phyloP scores from a whole-genome alignment of 23 red algal genomes.

The Chondrus crispus region DNA sequence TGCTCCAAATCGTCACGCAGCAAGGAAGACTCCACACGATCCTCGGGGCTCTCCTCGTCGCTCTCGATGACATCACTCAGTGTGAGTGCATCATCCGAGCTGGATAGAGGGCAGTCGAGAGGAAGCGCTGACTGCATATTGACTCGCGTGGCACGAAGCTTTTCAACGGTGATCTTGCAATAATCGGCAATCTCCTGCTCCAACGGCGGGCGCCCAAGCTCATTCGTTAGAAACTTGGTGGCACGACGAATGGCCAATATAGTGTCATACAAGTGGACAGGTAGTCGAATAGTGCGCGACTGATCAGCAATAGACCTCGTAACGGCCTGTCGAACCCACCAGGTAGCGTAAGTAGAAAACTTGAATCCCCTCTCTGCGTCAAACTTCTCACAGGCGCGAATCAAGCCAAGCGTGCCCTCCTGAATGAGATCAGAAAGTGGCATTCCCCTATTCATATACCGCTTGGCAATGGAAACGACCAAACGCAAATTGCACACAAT shows the following conservation, averaged over 20 bases:
- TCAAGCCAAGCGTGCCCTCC: conserved; percentile 86
- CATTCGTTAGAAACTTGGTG: conserved; percentile 52
- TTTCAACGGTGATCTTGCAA: conserved; percentile 33
- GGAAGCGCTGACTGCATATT: conserved; percentile 51
- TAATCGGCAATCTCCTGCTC: conserved; percentile 63
- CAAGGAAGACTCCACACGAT: conserved; percentile 60
- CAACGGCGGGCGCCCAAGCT: conserved; percentile 74
- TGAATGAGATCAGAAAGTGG: conserved; percentile 87
- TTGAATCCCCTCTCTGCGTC: conserved; percentile 76
- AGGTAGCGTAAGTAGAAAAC: conserved; percentile 91
- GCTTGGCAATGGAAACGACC: conserved; percentile 86
- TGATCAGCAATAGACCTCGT: conserved; percentile 77
- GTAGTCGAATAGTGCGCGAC: conserved; percentile 68
- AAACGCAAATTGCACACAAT: conserved; percentile 82
- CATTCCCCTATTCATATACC: conserved; percentile 71
- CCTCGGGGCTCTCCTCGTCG: conserved; percentile 64
- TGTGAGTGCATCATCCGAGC: conserved; percentile 26
- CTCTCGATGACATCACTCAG: conserved; percentile 75
- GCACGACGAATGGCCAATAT: conserved; percentile 62
- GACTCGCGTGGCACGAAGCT: conserved; percentile 24
- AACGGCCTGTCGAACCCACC: conserved; percentile 88
- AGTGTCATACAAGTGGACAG: conserved; percentile 82
- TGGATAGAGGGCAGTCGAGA: conserved; percentile 49
- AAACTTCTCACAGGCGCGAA: conserved; percentile 89
- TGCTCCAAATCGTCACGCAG: conserved; percentile 86